These are phyloP conservation scores for Pseudopyricularia cyperi DNA, from an alignment of 2,329 filamentous ascomycete species.

Conservation along the genomic window DNA sequence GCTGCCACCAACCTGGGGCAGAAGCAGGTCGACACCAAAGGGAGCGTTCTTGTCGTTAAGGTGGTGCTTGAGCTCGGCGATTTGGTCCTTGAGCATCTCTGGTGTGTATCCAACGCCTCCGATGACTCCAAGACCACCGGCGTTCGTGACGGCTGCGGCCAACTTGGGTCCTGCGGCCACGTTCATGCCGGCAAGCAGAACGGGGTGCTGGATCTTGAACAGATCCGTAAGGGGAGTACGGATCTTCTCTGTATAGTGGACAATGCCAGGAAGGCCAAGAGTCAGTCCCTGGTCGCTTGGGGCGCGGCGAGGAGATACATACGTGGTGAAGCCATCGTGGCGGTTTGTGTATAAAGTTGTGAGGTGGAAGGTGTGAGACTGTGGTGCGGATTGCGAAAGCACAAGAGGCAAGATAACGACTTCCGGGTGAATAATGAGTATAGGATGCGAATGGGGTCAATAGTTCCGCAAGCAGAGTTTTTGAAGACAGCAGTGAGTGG, in stretches of 20 bases:
- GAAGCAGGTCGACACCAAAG: slow-evolving; percentile 85
- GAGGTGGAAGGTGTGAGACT: too few species aligned
- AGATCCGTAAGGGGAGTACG: slow-evolving; percentile 89
- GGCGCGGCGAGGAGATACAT: slow-evolving; percentile 23
- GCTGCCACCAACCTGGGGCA: slow-evolving; percentile 87
- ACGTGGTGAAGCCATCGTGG: slow-evolving; percentile 69
- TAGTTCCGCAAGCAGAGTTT: not conserved
- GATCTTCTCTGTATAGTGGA: slow-evolving; percentile 54
- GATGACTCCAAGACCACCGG: slow-evolving; percentile 90
- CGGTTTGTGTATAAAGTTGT: not conserved
- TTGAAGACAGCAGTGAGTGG: slow-evolving; percentile 2
- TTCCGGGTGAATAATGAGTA: not conserved
- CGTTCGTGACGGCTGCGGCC: slow-evolving; percentile 92
- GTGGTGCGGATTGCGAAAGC: not conserved
- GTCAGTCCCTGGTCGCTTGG: not conserved
- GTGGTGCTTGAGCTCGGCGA: slow-evolving; percentile 83
- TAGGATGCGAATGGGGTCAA: not conserved
- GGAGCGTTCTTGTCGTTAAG: slow-evolving; percentile 84
- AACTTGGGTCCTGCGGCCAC: slow-evolving; percentile 93
- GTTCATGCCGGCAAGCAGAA: slow-evolving; percentile 97
- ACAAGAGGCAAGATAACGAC: not conserved
- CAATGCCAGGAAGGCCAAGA: not conserved
- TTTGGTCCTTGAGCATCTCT: slow-evolving; percentile 92
- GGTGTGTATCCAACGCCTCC: slow-evolving; percentile 93
- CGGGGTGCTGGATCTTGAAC: slow-evolving; percentile 92